phyloP scores from a whole-genome alignment of 2,329 filamentous ascomycete genomes.

The Colletotrichum paranaense region DNA sequence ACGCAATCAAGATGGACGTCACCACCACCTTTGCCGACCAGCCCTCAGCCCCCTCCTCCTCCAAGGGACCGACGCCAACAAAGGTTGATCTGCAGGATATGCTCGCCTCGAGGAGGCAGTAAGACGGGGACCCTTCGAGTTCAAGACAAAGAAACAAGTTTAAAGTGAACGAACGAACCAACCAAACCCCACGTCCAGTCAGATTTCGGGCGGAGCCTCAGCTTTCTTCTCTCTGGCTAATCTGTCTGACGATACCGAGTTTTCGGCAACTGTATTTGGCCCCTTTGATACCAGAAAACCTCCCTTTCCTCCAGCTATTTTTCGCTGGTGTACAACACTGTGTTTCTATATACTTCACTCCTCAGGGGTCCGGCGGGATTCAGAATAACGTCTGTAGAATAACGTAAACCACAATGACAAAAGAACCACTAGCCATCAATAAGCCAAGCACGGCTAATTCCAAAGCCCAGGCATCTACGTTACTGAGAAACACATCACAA shows the following conservation, averaged over 20 bases:
- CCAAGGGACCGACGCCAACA: constrained; percentile 40
- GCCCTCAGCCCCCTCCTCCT: constrained; percentile 24
- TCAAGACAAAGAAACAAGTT: not conserved
- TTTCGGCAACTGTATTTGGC: not conserved
- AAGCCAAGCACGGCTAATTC: no score
- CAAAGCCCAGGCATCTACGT: no score
- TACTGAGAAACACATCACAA: not conserved
- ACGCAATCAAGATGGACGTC: constrained; percentile 70
- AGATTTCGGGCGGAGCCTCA: not conserved
- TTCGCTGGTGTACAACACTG: constrained; percentile 21
- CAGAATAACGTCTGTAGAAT: constrained; percentile 15
- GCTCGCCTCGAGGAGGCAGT: constrained; percentile 43
- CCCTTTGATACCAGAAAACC: constrained; percentile 20
- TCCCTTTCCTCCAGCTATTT: not conserved
- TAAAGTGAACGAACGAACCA: not conserved
- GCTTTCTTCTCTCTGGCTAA: not conserved
- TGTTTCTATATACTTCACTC: not conserved
- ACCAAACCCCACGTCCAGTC: not conserved
- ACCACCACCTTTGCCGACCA: constrained; percentile 46
- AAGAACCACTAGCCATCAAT: not conserved
- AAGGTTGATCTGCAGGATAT: constrained; percentile 52
- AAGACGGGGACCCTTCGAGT: not conserved
- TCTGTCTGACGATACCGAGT: no score
- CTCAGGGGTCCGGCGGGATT: not conserved
- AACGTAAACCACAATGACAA: constrained; percentile 13